Conservation (phyloP, 139 green algal species). For the Edaphochlamys debaryana region DNA sequence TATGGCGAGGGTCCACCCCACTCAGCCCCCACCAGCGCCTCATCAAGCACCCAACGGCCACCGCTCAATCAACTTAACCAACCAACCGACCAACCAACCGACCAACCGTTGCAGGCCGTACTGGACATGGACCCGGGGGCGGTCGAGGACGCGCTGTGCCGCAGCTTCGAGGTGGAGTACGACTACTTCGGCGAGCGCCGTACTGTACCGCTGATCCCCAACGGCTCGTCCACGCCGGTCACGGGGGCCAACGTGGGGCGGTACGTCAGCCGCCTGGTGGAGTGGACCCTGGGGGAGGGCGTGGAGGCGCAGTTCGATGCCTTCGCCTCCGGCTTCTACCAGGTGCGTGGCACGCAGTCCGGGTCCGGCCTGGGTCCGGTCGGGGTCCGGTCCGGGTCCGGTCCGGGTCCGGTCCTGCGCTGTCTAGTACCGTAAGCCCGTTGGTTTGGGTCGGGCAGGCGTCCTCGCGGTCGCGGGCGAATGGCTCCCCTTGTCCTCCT, state of each 20-base stretch:
- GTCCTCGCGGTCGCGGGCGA: too few relatives aligned
- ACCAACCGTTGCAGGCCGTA: too few relatives aligned
- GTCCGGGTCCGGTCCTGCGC: neutral
- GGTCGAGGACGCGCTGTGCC: conserved; percentile 68
- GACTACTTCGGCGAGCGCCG: conserved; percentile 66
- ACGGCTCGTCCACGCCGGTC: conserved; percentile 69
- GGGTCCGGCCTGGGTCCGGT: too few relatives aligned
- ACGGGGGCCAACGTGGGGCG: conserved; percentile 74
- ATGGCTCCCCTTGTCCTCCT: too few relatives aligned
- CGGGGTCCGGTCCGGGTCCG: neutral
- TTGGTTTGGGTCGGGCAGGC: too few relatives aligned
- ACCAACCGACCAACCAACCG: too few relatives aligned
- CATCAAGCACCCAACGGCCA: too few relatives aligned
- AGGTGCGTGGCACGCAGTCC: conserved; percentile 9
- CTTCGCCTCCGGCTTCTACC: conserved; percentile 60
- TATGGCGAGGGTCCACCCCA: too few relatives aligned
- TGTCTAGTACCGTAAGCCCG: too few relatives aligned
- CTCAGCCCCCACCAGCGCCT: too few relatives aligned
- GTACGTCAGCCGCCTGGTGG: neutral
- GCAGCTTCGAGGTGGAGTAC: conserved; percentile 68
- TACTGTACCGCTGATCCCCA: conserved; percentile 66
- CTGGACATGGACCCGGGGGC: conserved; percentile 72
- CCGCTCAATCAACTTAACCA: too few relatives aligned
- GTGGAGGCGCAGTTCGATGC: conserved; percentile 79
- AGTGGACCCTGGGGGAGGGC: conserved; percentile 68